Base-by-base conservation (phyloP, 2,329 filamentous ascomycete genomes). In the Teratosphaeria zuluensis region DNA sequence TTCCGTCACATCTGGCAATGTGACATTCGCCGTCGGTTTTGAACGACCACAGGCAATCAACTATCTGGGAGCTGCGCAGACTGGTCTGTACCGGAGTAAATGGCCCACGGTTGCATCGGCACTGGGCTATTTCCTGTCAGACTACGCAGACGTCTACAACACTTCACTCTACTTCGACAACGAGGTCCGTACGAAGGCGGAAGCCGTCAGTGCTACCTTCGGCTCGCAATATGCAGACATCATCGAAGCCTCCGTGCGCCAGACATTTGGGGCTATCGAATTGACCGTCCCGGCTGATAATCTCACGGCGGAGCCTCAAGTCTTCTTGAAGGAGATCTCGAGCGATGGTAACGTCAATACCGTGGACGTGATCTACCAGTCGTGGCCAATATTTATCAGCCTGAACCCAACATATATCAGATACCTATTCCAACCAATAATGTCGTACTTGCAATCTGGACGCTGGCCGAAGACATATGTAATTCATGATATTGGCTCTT, bases 321-420 rank as follows among this genome's bases (percentile, higher is more conserved):
- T 75, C 2, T 84, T 84, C 66, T 69, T 84, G 56, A 84, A 84
- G 65, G 81, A 84, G 61, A 83, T 84, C 8, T 81, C 79, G 0
- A 66, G 63, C 19, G 65, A 72, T 51, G 68, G 69, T 6, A 70
- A 72, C 33, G 61, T 69, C 53, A 68, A 72, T 32, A 72, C 69
- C 0, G 64, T 70, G 2, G 68, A 71, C 56, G 62, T 72, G 12
- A 70, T 71, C 58, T 71, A 66, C 57, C 69, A 70, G 14, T 64
- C 64, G 21, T 64, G 64, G 58, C 68, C 69, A 1, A 66, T 71
- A 9, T 69, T 70, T 54, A 63, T 70, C 60, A 66, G 52, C n/a
- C 53, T 65, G 5, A 66, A 66, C 35, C 64, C 64, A 1, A 59
- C 63, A 33, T 65, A 60, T 38, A 65, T 66, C 53, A 64, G 62